phyloP scores from a whole-genome alignment of 2,329 filamentous ascomycete genomes.

The Microsporum ferrugineum region DNA sequence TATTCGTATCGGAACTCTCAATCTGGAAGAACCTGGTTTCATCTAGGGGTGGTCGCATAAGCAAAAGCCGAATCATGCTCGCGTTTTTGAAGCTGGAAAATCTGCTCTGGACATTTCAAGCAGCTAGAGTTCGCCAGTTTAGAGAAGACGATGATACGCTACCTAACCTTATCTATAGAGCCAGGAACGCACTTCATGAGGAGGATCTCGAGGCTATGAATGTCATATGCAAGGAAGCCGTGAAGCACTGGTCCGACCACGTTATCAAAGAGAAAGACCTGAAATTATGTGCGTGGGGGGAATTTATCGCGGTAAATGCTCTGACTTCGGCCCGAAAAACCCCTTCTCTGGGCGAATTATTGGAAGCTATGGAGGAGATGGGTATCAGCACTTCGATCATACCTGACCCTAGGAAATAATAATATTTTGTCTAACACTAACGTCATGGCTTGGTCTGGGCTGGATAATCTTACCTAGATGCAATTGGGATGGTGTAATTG shows the following conservation, averaged over 20 bases:
- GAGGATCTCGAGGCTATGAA: background rate
- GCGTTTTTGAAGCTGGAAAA: background rate
- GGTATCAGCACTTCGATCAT: background rate
- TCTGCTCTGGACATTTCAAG: background rate
- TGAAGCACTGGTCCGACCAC: background rate
- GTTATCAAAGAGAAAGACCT: background rate
- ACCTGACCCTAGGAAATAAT: background rate
- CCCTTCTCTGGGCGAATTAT: background rate
- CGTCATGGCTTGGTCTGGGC: background rate
- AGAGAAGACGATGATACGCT: background rate
- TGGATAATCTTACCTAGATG: background rate
- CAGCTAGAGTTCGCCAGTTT: background rate
- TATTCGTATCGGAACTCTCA: background rate
- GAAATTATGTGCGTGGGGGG: background rate
- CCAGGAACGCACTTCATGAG: background rate
- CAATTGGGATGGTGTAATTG: background rate
- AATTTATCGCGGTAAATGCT: background rate
- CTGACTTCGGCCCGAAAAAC: background rate
- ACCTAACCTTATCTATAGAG: background rate
- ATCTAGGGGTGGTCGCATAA: background rate
- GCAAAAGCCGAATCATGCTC: background rate
- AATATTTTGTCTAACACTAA: background rate
- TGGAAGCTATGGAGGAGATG: background rate
- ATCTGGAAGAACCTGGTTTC: background rate
- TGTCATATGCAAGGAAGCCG: background rate